A percentile compares a stretch with the other conserved stretches of the same genome.
These are phyloP conservation scores for Cordyceps militaris DNA, from an alignment of 2,329 filamentous ascomycete genomes.

Conservation along the genomic window DNA sequence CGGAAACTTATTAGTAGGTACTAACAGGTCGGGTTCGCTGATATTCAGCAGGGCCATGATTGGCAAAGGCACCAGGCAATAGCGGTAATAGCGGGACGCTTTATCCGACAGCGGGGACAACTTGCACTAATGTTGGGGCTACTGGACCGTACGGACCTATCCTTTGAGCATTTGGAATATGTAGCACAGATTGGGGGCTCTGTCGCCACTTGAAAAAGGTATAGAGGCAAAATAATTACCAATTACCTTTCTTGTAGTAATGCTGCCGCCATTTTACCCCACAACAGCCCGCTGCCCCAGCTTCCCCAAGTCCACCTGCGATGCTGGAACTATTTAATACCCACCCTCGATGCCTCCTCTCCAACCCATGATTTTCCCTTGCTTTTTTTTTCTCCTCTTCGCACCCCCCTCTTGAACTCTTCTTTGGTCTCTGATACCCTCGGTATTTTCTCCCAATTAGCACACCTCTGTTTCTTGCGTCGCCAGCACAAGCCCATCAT, in stretches of 20 bases:
- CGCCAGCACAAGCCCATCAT: not conserved
- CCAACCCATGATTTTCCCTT: not conserved
- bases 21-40: not conserved
- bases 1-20: not conserved
- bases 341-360: not conserved
- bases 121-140: not conserved
- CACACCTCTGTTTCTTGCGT: not conserved
- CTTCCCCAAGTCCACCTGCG: constrained; percentile 1
- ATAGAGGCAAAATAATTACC: not conserved
- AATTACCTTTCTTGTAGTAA: constrained; percentile 5
- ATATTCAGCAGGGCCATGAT: constrained; percentile 1
- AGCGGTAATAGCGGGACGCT: constrained; percentile 11
- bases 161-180: not conserved
- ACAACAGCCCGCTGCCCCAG: constrained; percentile 3
- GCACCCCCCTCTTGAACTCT: not conserved
- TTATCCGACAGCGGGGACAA: constrained; percentile 1
- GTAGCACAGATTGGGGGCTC: not conserved
- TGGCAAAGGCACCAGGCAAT: not conserved
- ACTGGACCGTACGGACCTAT: not conserved
- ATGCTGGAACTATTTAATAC: constrained; percentile 2
- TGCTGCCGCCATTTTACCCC: not conserved
- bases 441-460: not conserved
- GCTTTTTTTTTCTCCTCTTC: not conserved
- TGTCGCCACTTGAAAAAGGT: not conserved
- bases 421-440: not conserved